These are phyloP conservation scores for Vicia villosa DNA, from an alignment of 306 rosid genomes.

Conservation along the genomic window DNA sequence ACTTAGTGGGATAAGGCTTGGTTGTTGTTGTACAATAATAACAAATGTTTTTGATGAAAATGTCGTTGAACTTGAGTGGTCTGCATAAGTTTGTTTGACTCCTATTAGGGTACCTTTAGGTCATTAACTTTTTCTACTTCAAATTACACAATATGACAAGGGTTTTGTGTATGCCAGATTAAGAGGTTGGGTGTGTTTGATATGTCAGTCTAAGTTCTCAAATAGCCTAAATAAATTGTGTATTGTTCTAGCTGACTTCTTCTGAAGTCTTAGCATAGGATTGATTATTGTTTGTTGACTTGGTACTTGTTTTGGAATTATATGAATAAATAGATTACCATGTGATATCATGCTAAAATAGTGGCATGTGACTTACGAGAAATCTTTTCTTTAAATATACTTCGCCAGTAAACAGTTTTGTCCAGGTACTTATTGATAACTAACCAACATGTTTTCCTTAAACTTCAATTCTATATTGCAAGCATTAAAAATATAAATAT, in stretches of 20 bases:
- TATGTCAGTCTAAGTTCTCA: slow-evolving; percentile 21
- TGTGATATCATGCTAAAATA: no score
- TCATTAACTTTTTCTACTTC: neutral
- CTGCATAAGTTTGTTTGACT: slow-evolving; percentile 10
- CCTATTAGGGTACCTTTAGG: slow-evolving; percentile 26
- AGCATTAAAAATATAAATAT: no score
- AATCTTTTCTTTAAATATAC: no score
- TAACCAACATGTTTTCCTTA: no score
- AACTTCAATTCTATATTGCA: no score
- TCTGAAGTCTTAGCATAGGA: slow-evolving; percentile 20
- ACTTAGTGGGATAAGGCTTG: no score
- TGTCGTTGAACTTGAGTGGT: slow-evolving; percentile 21
- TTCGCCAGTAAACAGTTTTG: no score
- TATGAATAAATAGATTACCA: neutral
- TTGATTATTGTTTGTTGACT: slow-evolving; percentile 15
- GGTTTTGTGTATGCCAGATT: slow-evolving; percentile 10
- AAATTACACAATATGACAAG: neutral
- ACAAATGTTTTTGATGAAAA: slow-evolving; percentile 12
- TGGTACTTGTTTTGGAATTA: slow-evolving; percentile 16
- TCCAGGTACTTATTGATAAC: no score
- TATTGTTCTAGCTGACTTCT: slow-evolving; percentile 36
- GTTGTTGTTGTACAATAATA: neutral
- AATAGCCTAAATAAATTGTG: slow-evolving; percentile 17
- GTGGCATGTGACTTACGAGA: no score
- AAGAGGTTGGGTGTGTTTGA: slow-evolving; percentile 6